Evolutionary conservation across 192 early-diverging fungal species (phyloP), one percentile per base, ranked within the genome.

Genomic region (Lunasporangiospora selenospora): DNA sequence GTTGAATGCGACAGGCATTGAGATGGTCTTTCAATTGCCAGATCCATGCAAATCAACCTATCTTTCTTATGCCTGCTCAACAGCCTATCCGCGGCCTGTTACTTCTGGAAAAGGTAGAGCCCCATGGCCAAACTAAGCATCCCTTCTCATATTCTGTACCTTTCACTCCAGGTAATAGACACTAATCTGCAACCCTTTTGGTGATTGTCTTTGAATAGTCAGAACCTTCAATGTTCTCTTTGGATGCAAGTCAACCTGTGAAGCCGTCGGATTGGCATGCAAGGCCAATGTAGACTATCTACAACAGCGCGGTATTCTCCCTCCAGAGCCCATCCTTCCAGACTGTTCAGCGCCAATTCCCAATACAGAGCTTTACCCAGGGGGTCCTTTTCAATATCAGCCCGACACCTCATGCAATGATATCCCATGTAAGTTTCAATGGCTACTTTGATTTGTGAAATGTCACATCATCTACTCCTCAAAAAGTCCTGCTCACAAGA

Each of bases 181-280:
- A 8, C 8, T 15, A 29, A n/a, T 43, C 40, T 18, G 11, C 48
- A 21, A n/a, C 18, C 19, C 21, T 43, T 0, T 21, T 4, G 19
- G 16, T 41, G 21, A 13, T 42, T 3, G 15, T 40, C 1, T 31
- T 21, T 3, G n/a, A n/a, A n/a, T 33, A 58, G 59, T 55, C 46
- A 63, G 58, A 27, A 62, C 48, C 43, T 73, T 43, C 32, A 58
- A 63, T 63, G 55, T 73, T 18, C 43, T 73, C 3, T 73, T 73
- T 5, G 67, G 69, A 6, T 78, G 77, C 36, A 18, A 67, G 27
- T 78, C 77, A 13, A 51, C 77, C 11, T 78, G 77, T 26, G 54
- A 61, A 50, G 42, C 58, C 9, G 77, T 62, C 1, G 21, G 29
- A 12, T 9, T 43, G 9, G 50, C 63, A 18, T 78, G 77, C 26